A percentile compares a stretch with the other conserved stretches of the same genome.
Conservation (phyloP, 495 filamentous ascomycete genomes). For the Hypoxylon subgilvum region DNA sequence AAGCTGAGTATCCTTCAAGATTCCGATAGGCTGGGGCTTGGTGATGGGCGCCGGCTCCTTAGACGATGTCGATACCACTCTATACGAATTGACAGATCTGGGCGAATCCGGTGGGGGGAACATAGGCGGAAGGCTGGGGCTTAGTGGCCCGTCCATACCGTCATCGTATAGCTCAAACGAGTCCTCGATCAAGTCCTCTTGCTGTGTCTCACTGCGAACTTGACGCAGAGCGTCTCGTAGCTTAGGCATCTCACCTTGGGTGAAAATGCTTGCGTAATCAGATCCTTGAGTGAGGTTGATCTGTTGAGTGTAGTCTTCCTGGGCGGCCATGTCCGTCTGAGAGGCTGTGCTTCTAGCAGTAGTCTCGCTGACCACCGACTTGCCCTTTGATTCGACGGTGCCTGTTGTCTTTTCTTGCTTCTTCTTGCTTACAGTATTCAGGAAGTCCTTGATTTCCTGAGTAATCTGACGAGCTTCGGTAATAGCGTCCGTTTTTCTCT, state of each 20-base stretch:
- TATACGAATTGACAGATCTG: slow-evolving; percentile 30
- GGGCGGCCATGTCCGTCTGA: slow-evolving; percentile 43
- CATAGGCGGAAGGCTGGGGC: slow-evolving; percentile 19
- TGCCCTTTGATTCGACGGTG: slow-evolving; percentile 45
- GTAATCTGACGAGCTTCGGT: slow-evolving; percentile 33
- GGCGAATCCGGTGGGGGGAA: slow-evolving; percentile 19
- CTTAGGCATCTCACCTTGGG: slow-evolving; percentile 46
- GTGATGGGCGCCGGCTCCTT: slow-evolving; percentile 28
- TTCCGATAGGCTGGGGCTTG: slow-evolving; percentile 45
- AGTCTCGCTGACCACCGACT: slow-evolving; percentile 30
- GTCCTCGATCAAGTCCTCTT: slow-evolving; percentile 9
- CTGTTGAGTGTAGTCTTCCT: slow-evolving; percentile 52
- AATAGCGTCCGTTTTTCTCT: slow-evolving; percentile 26
- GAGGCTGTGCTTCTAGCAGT: slow-evolving; percentile 42
- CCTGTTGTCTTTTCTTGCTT: slow-evolving; percentile 47
- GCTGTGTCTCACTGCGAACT: slow-evolving; percentile 35
- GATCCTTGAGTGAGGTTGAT: slow-evolving; percentile 51
- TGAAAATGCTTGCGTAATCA: slow-evolving; percentile 49
- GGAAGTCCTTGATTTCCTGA: slow-evolving; percentile 43
- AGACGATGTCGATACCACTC: slow-evolving; percentile 16
- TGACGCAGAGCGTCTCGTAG: slow-evolving; percentile 47
- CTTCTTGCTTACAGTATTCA: slow-evolving; percentile 40
- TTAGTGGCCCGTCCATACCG: slow-evolving; percentile 31
- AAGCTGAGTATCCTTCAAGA: slow-evolving; percentile 54
- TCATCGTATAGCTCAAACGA: slow-evolving; percentile 25